Evolutionary conservation across 1,284 basidiomycete species (phyloP), one percentile per base, ranked within the genome.

Genomic region (Neonothopanus nambi): DNA sequence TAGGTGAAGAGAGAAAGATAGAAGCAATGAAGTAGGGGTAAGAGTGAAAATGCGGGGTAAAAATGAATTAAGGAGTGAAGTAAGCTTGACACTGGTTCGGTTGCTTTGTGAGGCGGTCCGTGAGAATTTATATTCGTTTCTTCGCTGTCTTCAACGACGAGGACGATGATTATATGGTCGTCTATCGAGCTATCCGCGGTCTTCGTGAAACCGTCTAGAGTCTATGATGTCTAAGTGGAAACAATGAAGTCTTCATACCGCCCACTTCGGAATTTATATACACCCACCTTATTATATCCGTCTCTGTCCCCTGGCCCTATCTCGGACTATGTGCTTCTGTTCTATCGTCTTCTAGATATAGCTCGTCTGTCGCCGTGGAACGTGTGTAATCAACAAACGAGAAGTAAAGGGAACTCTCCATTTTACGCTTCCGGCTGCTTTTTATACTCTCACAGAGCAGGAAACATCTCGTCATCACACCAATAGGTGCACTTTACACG

Each of bases 1-100:
- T n/a, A n/a, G 21, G 18, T 54, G n/a, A 42, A 39, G 8, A 23
- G 26, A 13, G 15, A 26, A 38, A 52, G 23, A 57, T 40, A 24
- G 28, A 52, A 45, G 33, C 37, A 46, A 48, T n/a, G n/a, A n/a
- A 52, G 42, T 51, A 54, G 36, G 38, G 48, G 37, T 42, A 17
- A 54, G 12, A 17, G 26, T 38, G 20, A 36, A 47, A 51, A 42
- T 20, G 59, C 48, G 38, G 23, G 30, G 21, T 24, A 43, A 43
- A 43, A 18, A 12, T 44, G 13, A 28, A 24, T 28, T 21, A 39
- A 36, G 13, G 17, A 7, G 24, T 23, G n/a, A n/a, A n/a, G n/a
- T n/a, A n/a, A n/a, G n/a, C n/a, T n/a, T n/a, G n/a, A n/a, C n/a
- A n/a, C n/a, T n/a, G n/a, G n/a, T n/a, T n/a, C n/a, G n/a, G n/a